Base-by-base conservation (phyloP, 169 alveolate genomes). In the Theileria parva region DNA sequence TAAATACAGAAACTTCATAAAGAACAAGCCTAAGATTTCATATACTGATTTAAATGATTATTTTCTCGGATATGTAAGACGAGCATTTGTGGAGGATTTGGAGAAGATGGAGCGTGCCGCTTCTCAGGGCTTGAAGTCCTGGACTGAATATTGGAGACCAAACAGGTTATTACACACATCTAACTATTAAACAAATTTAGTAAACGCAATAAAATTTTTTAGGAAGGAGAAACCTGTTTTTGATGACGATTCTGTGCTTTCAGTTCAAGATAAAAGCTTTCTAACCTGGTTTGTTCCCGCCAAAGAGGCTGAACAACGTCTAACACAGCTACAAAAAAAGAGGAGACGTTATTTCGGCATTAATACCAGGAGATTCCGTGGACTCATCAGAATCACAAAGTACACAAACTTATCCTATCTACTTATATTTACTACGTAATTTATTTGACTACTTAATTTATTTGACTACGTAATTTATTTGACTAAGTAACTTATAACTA, bases 91-190 rank as follows among this genome's bases (percentile, higher is more conserved):
- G 28, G 48, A 30, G 6, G 71, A 63, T 19, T 77, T 84, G 64
- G 87, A 78, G 76, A 66, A 84, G 53, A 67, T 84, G 86, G 90
- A 84, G 73, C 12, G 50, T 9, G 67, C 48, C 27, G 78, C 78
- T 0, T n/a, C 77, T n/a, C 67, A 48, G 7, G 90, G 90, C 17
- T 72, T 87, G 32, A 70, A 11, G 23, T 77, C 87, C 21, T 84
- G 90, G 90, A 70, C 57, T 51, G 90, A 84, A 44, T 78, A 55
- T 39, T 84, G 90, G 90, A 75, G 73, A 44, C 90, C 90, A 6
- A 19, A 72, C 23, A 77, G 72, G 90, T 84, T 60, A 15, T 74
- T n/a, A 23, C 12, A 32, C 6, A 63, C 23, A 21, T 63, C 1
- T 37, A 37, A 37, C 4, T 37, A n/a, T n/a, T n/a, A n/a, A 57